Conservation (phyloP, 441 rosid species). For the Brassica balearica region DNA sequence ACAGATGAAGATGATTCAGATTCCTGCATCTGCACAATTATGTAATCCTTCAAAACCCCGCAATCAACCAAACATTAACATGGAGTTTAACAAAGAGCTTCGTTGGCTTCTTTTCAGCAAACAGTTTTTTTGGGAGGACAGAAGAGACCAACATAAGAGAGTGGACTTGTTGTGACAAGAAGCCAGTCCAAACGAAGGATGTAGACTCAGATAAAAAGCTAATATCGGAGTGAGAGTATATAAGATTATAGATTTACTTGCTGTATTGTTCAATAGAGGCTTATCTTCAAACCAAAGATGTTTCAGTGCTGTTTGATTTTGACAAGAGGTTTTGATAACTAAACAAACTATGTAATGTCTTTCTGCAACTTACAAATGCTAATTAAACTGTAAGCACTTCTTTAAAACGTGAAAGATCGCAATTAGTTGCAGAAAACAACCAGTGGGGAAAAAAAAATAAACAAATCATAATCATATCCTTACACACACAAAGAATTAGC, state of each 20-base stretch:
- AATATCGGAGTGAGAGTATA: no score
- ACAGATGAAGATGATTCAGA: conserved; percentile 83
- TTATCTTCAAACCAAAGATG: no score
- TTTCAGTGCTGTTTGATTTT: no score
- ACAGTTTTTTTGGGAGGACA: conserved; percentile 32
- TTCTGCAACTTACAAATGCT: no score
- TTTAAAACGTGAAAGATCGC: conserved; percentile 21
- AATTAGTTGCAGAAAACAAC: conserved; percentile 38
- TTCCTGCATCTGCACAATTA: conserved; percentile 79
- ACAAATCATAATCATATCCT: neutral
- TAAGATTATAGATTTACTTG: no score
- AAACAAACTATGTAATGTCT: no score
- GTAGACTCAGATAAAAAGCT: no score
- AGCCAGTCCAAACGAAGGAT: no score
- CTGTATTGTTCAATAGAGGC: no score
- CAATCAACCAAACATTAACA: conserved; percentile 37
- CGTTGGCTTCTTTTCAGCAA: conserved; percentile 35
- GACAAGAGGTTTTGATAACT: no score
- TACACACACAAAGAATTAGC: conserved; percentile 41
- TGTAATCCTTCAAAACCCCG: conserved; percentile 53
- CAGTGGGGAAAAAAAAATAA: conserved; percentile 3
- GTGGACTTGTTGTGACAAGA: no score
- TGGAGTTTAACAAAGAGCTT: conserved; percentile 38
- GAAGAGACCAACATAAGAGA: neutral
- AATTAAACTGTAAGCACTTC: no score